Percentiles rank a stretch among this genome's conserved stretches.
Evolutionary conservation across 345 rosid species (phyloP).

Genomic region (Psidium friedrichsthalianum): DNA sequence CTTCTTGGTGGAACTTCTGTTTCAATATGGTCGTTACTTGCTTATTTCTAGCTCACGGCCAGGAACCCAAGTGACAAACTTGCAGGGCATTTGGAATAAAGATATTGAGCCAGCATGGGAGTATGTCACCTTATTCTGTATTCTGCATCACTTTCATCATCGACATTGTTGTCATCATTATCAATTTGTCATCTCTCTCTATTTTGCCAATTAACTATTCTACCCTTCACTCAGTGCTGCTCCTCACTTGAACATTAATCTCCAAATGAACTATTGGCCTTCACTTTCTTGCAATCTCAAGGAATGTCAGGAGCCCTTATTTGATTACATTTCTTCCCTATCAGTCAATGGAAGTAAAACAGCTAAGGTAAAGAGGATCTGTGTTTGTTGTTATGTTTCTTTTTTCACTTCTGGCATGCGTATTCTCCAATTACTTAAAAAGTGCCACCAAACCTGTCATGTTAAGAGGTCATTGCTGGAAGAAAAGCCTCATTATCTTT

Average conservation of each 20-base stretch:
- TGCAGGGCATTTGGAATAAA: conserved; percentile 92
- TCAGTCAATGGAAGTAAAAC: conserved; percentile 77
- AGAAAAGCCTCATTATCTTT: background rate
- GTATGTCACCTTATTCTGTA: conserved; percentile 28
- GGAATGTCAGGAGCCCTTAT: conserved; percentile 86
- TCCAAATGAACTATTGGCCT: conserved; percentile 98
- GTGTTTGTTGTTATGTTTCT: background rate
- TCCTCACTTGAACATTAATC: conserved; percentile 87
- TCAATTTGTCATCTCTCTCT: background rate
- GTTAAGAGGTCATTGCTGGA: background rate
- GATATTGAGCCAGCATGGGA: conserved; percentile 83
- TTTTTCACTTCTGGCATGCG: background rate
- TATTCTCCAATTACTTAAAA: background rate
- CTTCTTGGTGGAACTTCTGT: conserved; percentile 74
- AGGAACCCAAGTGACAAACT: conserved; percentile 85
- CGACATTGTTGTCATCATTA: background rate
- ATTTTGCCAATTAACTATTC: background rate
- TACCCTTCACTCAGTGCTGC: conserved; percentile 45
- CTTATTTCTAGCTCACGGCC: conserved; percentile 87
- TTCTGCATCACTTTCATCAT: background rate
- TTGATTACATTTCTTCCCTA: conserved; percentile 59
- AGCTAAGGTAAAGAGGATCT: conserved; percentile 44
- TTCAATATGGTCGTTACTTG: conserved; percentile 86
- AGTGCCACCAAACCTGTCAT: background rate
- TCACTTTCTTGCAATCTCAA: conserved; percentile 71